These are phyloP conservation scores for Tetrapisispora namnaoensis DNA, from an alignment of 805 yeast species.

Conservation along the genomic window DNA sequence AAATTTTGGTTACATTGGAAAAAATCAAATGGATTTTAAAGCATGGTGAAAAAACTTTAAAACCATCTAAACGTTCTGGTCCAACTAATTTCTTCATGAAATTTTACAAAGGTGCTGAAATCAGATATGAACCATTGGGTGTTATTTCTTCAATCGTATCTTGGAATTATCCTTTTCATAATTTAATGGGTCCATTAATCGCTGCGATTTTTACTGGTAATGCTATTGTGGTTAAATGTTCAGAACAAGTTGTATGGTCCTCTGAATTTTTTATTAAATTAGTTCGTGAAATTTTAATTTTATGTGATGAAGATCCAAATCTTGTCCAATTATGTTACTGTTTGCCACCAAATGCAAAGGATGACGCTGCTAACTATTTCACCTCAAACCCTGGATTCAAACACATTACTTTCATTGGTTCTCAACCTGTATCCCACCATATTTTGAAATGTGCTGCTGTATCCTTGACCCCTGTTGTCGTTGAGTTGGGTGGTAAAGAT, in stretches of 20 bases:
- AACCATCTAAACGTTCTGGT: conserved; percentile 71
- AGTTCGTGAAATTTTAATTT: conserved; percentile 59
- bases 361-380: conserved; percentile 59
- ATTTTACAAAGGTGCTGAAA: conserved; percentile 85
- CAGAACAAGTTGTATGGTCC: conserved; percentile 95
- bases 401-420: conserved; percentile 92
- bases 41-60: conserved; percentile 67
- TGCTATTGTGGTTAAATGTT: conserved; percentile 83
- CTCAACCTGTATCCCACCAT: conserved; percentile 86
- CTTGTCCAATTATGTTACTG: conserved; percentile 83
- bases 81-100: conserved; percentile 73
- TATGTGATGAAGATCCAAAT: conserved; percentile 69
- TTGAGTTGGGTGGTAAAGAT: conserved; percentile 96
- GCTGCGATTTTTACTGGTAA: conserved; percentile 89
- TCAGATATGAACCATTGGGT: conserved; percentile 83
- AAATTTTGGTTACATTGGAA: conserved; percentile 88
- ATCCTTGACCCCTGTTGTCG: conserved; percentile 87
- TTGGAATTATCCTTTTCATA: conserved; percentile 98
- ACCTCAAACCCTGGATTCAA: conserved; percentile 73
- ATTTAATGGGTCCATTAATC: conserved; percentile 82
- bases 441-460: conserved; percentile 77
- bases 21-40: conserved; percentile 82
- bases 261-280: conserved; percentile 67
- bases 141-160: conserved; percentile 85
- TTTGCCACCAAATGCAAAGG: conserved; percentile 49